Percentiles rank a stretch among this genome's conserved stretches.
These are phyloP conservation scores for Cerioporus squamosus DNA, from an alignment of 1,284 basidiomycete species.

Conservation along the genomic window DNA sequence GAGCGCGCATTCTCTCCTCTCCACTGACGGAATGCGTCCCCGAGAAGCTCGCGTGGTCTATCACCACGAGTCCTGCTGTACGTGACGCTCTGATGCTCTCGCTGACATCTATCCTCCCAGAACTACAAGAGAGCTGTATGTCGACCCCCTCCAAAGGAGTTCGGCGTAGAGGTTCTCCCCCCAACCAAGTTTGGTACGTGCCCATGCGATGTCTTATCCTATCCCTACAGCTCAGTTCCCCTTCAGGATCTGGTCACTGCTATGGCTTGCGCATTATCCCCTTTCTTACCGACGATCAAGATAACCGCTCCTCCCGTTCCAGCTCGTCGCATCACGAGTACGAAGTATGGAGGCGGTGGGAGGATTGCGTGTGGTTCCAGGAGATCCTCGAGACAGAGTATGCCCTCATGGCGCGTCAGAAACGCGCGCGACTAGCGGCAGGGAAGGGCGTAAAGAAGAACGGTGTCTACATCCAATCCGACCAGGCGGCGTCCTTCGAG, in stretches of 20 bases:
- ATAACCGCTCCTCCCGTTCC: slow-evolving; percentile 39
- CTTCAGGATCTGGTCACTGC: slow-evolving; percentile 53
- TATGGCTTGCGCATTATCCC: slow-evolving; percentile 69
- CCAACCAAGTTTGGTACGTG: slow-evolving; percentile 61
- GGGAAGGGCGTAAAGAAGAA: slow-evolving; percentile 80
- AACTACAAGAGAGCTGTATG: slow-evolving; percentile 63
- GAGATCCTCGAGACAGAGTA: slow-evolving; percentile 70
- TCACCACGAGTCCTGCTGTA: background rate
- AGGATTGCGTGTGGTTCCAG: slow-evolving; percentile 78
- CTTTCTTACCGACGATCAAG: slow-evolving; percentile 29
- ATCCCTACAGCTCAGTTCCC: background rate
- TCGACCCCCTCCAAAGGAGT: slow-evolving; percentile 59
- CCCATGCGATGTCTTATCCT: slow-evolving; percentile 5
- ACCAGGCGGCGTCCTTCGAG: slow-evolving; percentile 79
- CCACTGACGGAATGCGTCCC: background rate
- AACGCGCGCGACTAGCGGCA: slow-evolving; percentile 61
- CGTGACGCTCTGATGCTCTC: background rate
- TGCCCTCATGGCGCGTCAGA: slow-evolving; percentile 59
- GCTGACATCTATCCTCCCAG: slow-evolving; percentile 29
- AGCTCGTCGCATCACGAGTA: slow-evolving; percentile 50
- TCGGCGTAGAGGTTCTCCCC: slow-evolving; percentile 58
- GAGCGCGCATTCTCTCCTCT: background rate
- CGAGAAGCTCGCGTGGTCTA: background rate
- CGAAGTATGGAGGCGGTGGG: slow-evolving; percentile 78
- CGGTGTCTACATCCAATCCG: slow-evolving; percentile 66